Base-by-base conservation (phyloP, 1,284 basidiomycete species). In the Apiotrichum gracile region DNA sequence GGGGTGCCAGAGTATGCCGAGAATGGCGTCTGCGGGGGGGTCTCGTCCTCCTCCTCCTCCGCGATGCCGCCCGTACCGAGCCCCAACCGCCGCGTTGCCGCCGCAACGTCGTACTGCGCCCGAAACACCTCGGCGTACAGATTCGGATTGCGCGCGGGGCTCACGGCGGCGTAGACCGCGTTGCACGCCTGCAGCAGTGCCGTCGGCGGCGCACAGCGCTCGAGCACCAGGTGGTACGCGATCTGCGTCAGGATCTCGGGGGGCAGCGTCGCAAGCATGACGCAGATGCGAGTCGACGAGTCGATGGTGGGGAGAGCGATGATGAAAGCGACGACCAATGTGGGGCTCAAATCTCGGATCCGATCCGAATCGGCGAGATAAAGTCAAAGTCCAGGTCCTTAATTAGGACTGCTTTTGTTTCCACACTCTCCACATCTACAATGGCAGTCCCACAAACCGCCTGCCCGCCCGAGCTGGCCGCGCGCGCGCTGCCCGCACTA, bases 61-160 rank as follows among this genome's bases (percentile, higher is more conserved):
- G n/a, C 43, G 4, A 26, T 7, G 21, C 12, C 34, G 13, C 43
- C 43, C 19, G 29, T 45, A 4, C 43, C 43, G n/a, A 45, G 21
- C 3, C 6, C 12, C 12, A 45, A 21, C 3, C 43, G 43, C n/a
- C 37, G 38, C 33, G 33, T 52, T 29, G 33, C 17, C 9, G 24
- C 44, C 10, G 25, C 26, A 26, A 48, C 46, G 25, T 49, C 51
- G 73, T 88, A 89, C 60, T 78, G 79, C 60, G 70, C 58, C 19
- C 76, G 76, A 68, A 84, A 88, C 27, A 89, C 78, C 38, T 75
- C 66, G 0, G 83, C 78, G 63, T 83, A 84, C 48, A 90, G 78
- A 19, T 78, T 66, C 9, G 78, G 79, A 63, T 85, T 85, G n/a
- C 72, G 61, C 9, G 56, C 43, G 4, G 67, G 66, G 2, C 61